phyloP scores from a whole-genome alignment of 2,329 filamentous ascomycete genomes.

The Monilinia aucupariae region DNA sequence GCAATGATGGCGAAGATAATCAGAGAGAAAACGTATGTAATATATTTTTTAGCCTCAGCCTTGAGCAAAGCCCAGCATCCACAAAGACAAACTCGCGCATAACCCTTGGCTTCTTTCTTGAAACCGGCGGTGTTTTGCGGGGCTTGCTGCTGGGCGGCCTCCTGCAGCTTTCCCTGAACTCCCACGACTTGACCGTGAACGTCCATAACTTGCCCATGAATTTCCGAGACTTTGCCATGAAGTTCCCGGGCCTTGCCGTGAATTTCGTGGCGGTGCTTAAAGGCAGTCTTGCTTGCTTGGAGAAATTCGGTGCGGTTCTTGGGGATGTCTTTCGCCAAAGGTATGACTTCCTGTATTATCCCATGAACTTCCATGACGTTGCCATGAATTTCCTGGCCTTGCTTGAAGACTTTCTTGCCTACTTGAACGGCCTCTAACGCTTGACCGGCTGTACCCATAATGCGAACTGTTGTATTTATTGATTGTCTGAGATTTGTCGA shows the following conservation, averaged over 20 bases:
- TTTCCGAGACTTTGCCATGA: neutral
- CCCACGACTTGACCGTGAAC: neutral
- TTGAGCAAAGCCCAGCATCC: constrained; percentile 1
- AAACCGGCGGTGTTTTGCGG: neutral
- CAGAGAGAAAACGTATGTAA: constrained; percentile 1
- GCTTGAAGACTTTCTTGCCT: neutral
- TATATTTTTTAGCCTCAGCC: neutral
- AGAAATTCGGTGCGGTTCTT: neutral
- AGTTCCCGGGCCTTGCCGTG: neutral
- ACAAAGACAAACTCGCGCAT: neutral
- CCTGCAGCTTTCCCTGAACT: neutral
- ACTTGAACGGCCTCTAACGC: neutral
- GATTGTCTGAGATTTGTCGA: neutral
- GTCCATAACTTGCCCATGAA: no score
- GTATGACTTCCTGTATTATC: neutral
- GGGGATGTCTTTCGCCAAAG: neutral
- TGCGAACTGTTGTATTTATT: neutral
- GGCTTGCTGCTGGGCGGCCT: neutral
- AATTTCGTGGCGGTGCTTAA: neutral
- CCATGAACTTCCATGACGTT: neutral
- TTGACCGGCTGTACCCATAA: neutral
- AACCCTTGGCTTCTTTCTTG: neutral
- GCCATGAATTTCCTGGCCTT: neutral
- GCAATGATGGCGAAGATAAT: constrained; percentile 1
- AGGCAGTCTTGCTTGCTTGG: neutral